These are phyloP conservation scores for Ceratobasidium sp. DNA, from an alignment of 1,284 basidiomycete species.

Conservation along the genomic window DNA sequence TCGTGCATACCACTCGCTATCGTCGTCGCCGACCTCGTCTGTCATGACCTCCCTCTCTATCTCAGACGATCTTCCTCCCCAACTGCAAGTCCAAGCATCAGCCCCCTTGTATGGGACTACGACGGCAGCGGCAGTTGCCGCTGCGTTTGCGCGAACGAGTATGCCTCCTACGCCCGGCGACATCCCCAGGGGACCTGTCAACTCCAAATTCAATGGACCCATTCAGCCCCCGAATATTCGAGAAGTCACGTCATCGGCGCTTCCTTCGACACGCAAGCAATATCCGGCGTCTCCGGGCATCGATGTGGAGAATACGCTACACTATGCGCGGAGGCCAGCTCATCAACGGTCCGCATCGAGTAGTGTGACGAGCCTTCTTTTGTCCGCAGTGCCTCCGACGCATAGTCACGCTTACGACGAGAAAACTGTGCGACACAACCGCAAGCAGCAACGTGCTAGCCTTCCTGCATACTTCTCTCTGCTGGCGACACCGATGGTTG, in stretches of 20 bases:
- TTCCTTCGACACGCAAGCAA: slow-evolving; percentile 27
- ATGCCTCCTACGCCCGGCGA: slow-evolving; percentile 43
- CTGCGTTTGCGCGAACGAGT: slow-evolving; percentile 42
- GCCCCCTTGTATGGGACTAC: slow-evolving; percentile 31
- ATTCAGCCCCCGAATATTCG: slow-evolving; percentile 18
- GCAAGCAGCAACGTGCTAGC: slow-evolving; percentile 75
- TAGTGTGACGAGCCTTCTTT: slow-evolving; percentile 36
- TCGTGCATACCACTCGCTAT: slow-evolving; percentile 52
- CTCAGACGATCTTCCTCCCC: slow-evolving; percentile 47
- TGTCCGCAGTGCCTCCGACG: slow-evolving; percentile 27
- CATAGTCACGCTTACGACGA: slow-evolving; percentile 27
- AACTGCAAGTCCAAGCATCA: slow-evolving; percentile 34
- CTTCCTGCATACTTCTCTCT: slow-evolving; percentile 83
- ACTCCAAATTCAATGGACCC: slow-evolving; percentile 11
- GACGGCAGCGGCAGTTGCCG: slow-evolving; percentile 32
- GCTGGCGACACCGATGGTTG: slow-evolving; percentile 55
- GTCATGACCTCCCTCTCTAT: slow-evolving; percentile 48
- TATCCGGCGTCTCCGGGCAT: not conserved
- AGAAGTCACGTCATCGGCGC: slow-evolving; percentile 16
- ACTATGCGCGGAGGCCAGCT: slow-evolving; percentile 28
- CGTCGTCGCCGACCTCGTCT: slow-evolving; percentile 72
- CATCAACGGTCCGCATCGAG: slow-evolving; percentile 41
- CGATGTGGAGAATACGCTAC: slow-evolving; percentile 39
- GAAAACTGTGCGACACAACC: slow-evolving; percentile 55
- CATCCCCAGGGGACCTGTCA: slow-evolving; percentile 10